Base-by-base conservation (phyloP, 2,329 filamentous ascomycete species). In the Orbilia quercus region DNA sequence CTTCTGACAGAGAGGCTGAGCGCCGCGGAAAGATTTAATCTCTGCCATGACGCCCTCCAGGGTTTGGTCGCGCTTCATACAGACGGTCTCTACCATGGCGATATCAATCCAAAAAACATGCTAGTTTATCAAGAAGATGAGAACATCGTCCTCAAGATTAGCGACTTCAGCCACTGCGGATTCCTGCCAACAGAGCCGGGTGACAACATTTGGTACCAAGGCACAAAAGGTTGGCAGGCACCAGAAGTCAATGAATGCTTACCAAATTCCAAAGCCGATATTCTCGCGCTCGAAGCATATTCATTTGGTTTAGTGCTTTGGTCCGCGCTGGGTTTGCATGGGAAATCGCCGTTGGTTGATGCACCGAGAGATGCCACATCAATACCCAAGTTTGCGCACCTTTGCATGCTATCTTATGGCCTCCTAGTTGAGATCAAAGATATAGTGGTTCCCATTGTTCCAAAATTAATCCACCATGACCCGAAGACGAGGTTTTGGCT, bases 41-140 rank as follows among this genome's bases (percentile, higher is more conserved):
- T 72, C 23, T 72, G 59, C 38, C 59, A 72, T 36, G 59, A 72
- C 22, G 59, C 67, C 18, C 16, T 72, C 3, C 67, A 72, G 51
- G 67, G 67, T 14, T 31, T 72, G 5, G 42, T 45, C 3, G 67
- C 59, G 14, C 67, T 72, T 12, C 67, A 72, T 18, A 7, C 18
- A 22, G 67, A 72, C 1, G 67, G 67, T 2, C 9, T 72, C 5
- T 72, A 72, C 53, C 67, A 72, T 14, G 67, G 67, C 11, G 67
- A 72, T 22, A 72, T 72, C 3, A 72, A 72, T 38, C 67, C 67
- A 4, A 72, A 72, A 28, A 72, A 72, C n/a, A 65, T 72, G 12
- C 59, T 72, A n/a, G 67, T 65, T n/a, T 72, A 59, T 31, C 67
- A 72, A 9, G 59, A 60, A 28, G 51, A 59, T 22, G 67, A 72